These are phyloP conservation scores for Sporothrix curviconia DNA, from an alignment of 2,329 filamentous ascomycete genomes.

Conservation along the genomic window DNA sequence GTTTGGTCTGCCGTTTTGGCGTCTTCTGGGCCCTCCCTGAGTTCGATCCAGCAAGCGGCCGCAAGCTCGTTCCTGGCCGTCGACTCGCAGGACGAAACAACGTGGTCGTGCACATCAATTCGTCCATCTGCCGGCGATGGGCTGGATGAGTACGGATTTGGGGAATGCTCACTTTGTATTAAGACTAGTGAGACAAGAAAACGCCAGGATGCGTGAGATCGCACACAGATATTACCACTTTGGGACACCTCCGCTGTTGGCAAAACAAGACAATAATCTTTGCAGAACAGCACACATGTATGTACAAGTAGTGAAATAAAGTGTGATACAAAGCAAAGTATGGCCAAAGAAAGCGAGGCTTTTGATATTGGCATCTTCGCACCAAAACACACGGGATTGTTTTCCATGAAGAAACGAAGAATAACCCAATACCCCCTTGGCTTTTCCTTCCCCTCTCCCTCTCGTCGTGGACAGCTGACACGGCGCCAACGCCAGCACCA, in stretches of 20 bases:
- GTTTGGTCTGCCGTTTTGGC: neutral
- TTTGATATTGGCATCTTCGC: neutral
- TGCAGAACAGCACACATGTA: neutral
- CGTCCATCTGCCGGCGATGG: neutral
- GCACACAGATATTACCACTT: neutral
- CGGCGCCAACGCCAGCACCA: neutral
- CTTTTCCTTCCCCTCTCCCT: neutral
- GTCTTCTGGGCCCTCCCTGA: neutral
- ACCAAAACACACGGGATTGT: neutral
- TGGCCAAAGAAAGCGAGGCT: too few species aligned
- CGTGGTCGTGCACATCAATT: neutral
- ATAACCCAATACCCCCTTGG: neutral
- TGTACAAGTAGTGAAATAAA: neutral
- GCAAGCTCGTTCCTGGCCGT: too few species aligned
- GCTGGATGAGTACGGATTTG: neutral
- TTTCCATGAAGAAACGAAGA: neutral
- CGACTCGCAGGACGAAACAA: too few species aligned
- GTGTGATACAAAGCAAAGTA: neutral
- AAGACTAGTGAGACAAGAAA: too few species aligned
- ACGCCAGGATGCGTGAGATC: neutral
- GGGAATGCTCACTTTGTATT: too few species aligned
- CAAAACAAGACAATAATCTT: neutral
- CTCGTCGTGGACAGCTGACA: neutral
- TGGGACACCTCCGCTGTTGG: neutral
- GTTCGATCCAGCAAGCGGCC: too few species aligned